Base-by-base conservation (phyloP, 495 filamentous ascomycete species). In the Acidomyces sp. region DNA sequence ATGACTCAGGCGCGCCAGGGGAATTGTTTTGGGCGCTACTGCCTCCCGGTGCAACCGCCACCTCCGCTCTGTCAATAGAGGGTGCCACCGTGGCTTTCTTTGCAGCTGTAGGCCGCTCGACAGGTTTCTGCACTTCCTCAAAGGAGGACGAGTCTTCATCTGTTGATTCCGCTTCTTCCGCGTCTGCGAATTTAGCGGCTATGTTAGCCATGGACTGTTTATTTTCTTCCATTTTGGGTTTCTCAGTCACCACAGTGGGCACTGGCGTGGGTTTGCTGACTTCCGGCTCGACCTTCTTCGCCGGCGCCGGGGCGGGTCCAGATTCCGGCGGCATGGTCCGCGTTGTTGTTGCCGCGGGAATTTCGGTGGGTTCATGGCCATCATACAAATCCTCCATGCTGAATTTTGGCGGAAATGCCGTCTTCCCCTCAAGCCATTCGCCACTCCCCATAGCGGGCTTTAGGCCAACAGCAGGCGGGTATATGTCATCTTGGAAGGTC, bases 401-500 rank as follows among this genome's bases (percentile, higher is more conserved):
- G 52, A 96, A 86, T 70, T 92, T 94, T 21, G 85, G 68, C 9
- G 88, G 85, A 7, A 90, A 63, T 3, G 68, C 83, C 26, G 79
- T 75, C 62, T 92, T 85, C 20, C 92, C 92, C 10, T 65, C 70
- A 23, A 93, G 67, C 88, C 88, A 97, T 41, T 95, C 84, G 15
- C 69, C 62, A 10, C 84, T 68, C 31, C 75, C 75, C 59, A 93
- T 74, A 33, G 81, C 86, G 7, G 88, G 75, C 55, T 82, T 85
- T 4, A 72, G 29, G 31, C 88, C 87, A 46, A 67, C 61, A 5
- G 82, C 75, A 2, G 88, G 85, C 13, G 87, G 92, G 57, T 83
- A 97, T 52, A 97, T 95, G 54, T 97, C 90, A 34, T 82, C 82
- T 64, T 97, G 90, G 74, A 96, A 97, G 34, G 77, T 82, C 62